Base-by-base conservation (phyloP, 1,139 yeast genomes). In the Eremothecium cymbalariae region DNA sequence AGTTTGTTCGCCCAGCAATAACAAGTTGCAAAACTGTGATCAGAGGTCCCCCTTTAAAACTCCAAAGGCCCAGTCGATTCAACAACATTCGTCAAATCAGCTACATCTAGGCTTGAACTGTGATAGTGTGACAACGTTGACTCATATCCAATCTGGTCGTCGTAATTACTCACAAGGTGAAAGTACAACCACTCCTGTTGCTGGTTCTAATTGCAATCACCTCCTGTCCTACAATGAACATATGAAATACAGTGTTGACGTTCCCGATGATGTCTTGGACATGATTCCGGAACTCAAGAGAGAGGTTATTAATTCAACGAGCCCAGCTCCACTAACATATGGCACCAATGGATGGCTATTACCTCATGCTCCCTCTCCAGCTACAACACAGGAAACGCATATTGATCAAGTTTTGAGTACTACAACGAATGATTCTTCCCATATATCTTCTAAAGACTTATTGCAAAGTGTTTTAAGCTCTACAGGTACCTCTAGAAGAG, bases 301-400 rank as follows among this genome's bases (percentile, higher is more conserved):
- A 8, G n/a, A 12, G 13, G n/a, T 9, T 13, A 13, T 4, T 23
- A 23, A 23, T 13, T 8, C 9, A 9, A 18, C 17, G 17, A 9
- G 4, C 13, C 28, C n/a, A 17, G 16, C 9, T 9, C 15, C 18
- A 14, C 25, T 23, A 14, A 13, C 27, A 7, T 14, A 15, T 20
- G 28, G 16, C 3, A 18, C 22, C n/a, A 25, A 31, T 15, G 22
- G 23, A 6, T 18, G 27, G 27, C 20, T 34, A 7, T 23, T 25
- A n/a, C 34, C 14, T 7, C 11, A 29, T 5, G 21, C 31, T 8
- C 18, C 34, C 8, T 11, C 32, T 3, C 36, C 34, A 13, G 32
- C 41, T 8, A 30, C 43, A 4, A 40, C 43, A 6, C 41, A 37
- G 22, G 34, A 32, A 20, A 25, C 38, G 8, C 40, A 31, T 26